Base-by-base conservation (phyloP, 2,329 filamentous ascomycete species). In the Colletotrichum paranaense region DNA sequence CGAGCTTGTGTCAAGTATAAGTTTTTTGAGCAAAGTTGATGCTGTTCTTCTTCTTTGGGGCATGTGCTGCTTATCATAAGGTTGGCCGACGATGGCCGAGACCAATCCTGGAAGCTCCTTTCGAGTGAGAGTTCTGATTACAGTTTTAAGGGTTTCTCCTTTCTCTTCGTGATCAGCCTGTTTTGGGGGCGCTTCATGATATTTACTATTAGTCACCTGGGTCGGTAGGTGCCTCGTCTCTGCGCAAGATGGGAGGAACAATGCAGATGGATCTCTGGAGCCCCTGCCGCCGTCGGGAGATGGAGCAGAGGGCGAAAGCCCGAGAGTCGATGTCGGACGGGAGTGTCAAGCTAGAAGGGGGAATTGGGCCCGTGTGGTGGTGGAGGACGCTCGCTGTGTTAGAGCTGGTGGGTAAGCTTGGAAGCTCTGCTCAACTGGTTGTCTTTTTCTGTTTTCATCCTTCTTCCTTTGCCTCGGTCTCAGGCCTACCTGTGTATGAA, bases 311-410 rank as follows among this genome's bases (percentile, higher is more conserved):
- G 14, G 30, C 55, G 68, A 71, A 26, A 26, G 62, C 5, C n/a
- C 46, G n/a, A 55, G 62, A 35, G n/a, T 26, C 46, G 14, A 22
- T 46, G 60, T 53, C 49, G 46, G 62, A 35, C 46, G 62, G 62
- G n/a, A 28, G 30, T 26, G 28, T 63, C 62, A 38, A 24, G 19
- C 42, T 49, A 26, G 16, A 19, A 22, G 26, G 5, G 46, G 38
- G 38, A 19, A 53, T 14, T 14, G n/a, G 70, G 66, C 55, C 70
- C 55, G 70, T 73, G 70, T n/a, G 66, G 46, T 16, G 19, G 26
- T 16, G 14, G 26, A 16, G 24, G 26, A 59, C 66, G 71, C 67
- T 73, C 66, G 71, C 67, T 73, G 59, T 26, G 66, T 60, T 16
- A n/a, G 32, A 28, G 49, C 42, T 14, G 26, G n/a, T 32, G 28